A percentile compares a stretch with the other conserved stretches of the same genome.
phyloP scores from a whole-genome alignment of 139 green algal species.

The Chlamydomonas sp. region DNA sequence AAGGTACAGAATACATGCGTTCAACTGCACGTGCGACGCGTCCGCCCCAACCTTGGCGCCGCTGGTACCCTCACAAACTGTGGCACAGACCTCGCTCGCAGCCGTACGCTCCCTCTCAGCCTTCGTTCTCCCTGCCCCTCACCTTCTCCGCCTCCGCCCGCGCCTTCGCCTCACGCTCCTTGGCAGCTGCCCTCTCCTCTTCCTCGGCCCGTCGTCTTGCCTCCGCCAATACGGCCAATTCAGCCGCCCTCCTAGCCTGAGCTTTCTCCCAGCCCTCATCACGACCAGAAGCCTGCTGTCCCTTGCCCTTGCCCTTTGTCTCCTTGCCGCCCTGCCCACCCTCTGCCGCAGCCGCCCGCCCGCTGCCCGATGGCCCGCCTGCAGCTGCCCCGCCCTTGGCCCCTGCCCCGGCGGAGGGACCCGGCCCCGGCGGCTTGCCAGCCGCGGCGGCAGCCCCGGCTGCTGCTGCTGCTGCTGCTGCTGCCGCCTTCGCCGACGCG shows the following conservation, averaged over 20 bases:
- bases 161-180: not conserved
- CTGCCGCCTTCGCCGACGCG: not conserved
- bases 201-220: not conserved
- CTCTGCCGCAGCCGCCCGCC: too few relatives aligned
- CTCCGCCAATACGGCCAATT: too few relatives aligned
- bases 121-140: not conserved
- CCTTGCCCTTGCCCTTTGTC: conserved; percentile 17
- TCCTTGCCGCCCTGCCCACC: conserved; percentile 2
- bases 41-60: too few relatives aligned
- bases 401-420: not conserved
- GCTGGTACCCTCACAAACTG: not conserved
- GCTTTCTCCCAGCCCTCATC: not conserved
- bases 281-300: not conserved
- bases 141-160: not conserved
- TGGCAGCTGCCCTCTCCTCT: too few relatives aligned
- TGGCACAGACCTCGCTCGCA: not conserved
- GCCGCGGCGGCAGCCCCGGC: not conserved
- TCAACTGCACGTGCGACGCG: too few relatives aligned
- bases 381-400: not conserved
- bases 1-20: too few relatives aligned
- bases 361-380: not conserved
- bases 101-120: not conserved
- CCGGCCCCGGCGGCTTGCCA: not conserved
- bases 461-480: not conserved
- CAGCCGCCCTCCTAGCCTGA: not conserved